These are phyloP conservation scores for Podospora pseudocomata DNA, from an alignment of 495 filamentous ascomycete species.

Conservation along the genomic window DNA sequence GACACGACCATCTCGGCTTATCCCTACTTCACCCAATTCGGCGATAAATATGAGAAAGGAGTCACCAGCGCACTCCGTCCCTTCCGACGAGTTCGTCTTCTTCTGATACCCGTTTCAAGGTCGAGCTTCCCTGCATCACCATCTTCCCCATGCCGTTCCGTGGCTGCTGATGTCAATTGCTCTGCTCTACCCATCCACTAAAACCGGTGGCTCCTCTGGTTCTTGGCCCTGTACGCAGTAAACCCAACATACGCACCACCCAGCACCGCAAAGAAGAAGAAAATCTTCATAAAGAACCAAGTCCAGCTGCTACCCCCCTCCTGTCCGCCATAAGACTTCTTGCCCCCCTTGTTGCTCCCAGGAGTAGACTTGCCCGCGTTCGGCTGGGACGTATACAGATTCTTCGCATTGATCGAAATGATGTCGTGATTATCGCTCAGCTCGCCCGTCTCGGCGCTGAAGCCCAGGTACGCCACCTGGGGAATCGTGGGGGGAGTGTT, in stretches of 20 bases:
- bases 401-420: conserved; percentile 80
- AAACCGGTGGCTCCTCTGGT: conserved; percentile 73
- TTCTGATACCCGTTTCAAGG: not conserved
- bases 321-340: conserved; percentile 17
- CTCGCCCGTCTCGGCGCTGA: conserved; percentile 94
- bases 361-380: conserved; percentile 38
- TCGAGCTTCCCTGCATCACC: not conserved
- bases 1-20: no score
- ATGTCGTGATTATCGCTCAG: conserved; percentile 98
- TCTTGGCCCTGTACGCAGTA: conserved; percentile 69
- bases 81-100: not conserved
- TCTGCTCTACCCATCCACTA: conserved; percentile 37
- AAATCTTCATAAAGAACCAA: conserved; percentile 86
- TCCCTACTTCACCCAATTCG: no score
- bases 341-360: conserved; percentile 40
- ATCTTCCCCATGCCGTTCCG: not conserved
- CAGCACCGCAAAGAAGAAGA: conserved; percentile 67
- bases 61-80: not conserved
- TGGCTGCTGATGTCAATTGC: not conserved
- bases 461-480: conserved; percentile 88
- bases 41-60: not conserved
- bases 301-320: conserved; percentile 68
- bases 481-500: conserved; percentile 73
- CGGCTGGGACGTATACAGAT: conserved; percentile 69
- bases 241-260: conserved; percentile 79